Conservation (phyloP, 805 yeast species). For the Teunomyces barrocoloradensis region DNA sequence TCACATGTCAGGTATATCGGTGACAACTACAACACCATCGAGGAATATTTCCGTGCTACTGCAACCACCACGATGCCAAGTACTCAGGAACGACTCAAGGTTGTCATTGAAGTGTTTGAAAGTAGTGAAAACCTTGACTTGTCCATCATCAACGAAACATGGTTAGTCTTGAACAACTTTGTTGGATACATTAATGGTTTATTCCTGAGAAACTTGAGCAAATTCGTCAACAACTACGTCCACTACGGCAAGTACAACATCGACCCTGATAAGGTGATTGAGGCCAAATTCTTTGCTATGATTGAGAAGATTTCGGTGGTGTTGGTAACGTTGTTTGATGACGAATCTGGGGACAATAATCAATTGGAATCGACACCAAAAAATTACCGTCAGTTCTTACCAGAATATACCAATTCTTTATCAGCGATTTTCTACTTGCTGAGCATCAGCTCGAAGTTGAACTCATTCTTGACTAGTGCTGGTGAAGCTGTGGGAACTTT, state of each 20-base stretch:
- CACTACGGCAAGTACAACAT: conserved; percentile 30
- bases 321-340: conserved; percentile 29
- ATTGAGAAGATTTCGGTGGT: conserved; percentile 24
- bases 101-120: conserved; percentile 32
- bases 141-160: conserved; percentile 41
- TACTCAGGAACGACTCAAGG: conserved; percentile 25
- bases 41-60: conserved; percentile 31
- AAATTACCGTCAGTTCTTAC: conserved; percentile 35
- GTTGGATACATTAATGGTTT: conserved; percentile 31
- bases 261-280: conserved; percentile 29
- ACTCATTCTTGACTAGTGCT: conserved; percentile 26
- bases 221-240: conserved; percentile 36
- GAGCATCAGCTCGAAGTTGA: conserved; percentile 24
- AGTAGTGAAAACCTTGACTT: conserved; percentile 40
- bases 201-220: conserved; percentile 27
- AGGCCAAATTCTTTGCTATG: conserved; percentile 23
- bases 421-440: conserved; percentile 38
- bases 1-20: conserved; percentile 36
- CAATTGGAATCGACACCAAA: conserved; percentile 37
- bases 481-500: conserved; percentile 31
- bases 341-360: conserved; percentile 22
- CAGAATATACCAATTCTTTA: conserved; percentile 39
- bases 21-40: conserved; percentile 37
- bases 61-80: conserved; percentile 22
- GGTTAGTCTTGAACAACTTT: conserved; percentile 40